Evolutionary conservation across 352 stramenopile genomes (phyloP).

Genomic region (Phytophthora pluvialis): DNA sequence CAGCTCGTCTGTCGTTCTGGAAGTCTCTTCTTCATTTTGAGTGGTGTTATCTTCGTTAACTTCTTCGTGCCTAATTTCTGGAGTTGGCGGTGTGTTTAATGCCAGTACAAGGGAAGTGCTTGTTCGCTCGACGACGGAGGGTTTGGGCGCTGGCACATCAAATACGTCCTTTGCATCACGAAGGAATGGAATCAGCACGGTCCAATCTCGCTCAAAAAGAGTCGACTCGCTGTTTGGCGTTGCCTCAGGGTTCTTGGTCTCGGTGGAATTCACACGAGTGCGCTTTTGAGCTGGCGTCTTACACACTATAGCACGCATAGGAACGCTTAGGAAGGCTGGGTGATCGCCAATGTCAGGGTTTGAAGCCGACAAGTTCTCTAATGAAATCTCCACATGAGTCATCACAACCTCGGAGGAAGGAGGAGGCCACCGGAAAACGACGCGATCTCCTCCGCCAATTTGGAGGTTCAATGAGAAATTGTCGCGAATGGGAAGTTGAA

Average conservation of each 20-base stretch:
- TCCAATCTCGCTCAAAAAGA: constrained; percentile 19
- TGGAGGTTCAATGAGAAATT: constrained; percentile 24
- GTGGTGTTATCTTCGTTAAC: background rate
- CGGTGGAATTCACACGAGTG: constrained; percentile 34
- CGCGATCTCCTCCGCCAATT: constrained; percentile 9
- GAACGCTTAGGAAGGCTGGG: constrained; percentile 15
- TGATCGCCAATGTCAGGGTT: background rate
- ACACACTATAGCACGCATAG: constrained; percentile 10
- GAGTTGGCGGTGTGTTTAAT: constrained; percentile 1
- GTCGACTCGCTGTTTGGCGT: background rate
- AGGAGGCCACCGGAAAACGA: constrained; percentile 29
- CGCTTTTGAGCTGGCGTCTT: constrained; percentile 26
- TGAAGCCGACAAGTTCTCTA: background rate
- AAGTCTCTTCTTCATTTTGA: background rate
- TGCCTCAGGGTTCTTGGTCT: constrained; percentile 1
- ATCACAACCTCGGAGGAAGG: constrained; percentile 8
- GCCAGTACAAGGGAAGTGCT: constrained; percentile 21
- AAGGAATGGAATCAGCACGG: constrained; percentile 26
- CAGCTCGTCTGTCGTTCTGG: background rate
- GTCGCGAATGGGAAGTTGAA: constrained; percentile 22
- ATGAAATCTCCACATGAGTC: constrained; percentile 11
- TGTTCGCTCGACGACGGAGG: constrained; percentile 27
- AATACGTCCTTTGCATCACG: constrained; percentile 15
- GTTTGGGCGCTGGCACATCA: constrained; percentile 5
- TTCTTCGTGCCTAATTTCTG: background rate